These are phyloP conservation scores for Zygoascus hellenicus DNA, from an alignment of 1,139 yeast species.

Conservation along the genomic window DNA sequence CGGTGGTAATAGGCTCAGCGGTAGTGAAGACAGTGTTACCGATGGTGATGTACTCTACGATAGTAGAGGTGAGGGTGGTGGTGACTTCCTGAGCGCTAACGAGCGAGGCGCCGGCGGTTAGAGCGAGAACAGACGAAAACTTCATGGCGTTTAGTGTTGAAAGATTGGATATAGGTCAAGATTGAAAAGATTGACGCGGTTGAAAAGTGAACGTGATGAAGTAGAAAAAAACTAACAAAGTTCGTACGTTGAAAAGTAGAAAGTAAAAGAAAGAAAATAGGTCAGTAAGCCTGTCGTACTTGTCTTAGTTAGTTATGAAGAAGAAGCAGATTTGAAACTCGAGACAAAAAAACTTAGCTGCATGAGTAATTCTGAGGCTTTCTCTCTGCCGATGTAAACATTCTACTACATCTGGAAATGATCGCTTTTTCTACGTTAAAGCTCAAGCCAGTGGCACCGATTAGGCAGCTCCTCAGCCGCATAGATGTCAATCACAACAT, in stretches of 20 bases:
- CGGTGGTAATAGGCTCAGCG: slow-evolving; percentile 16
- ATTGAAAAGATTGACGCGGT: slow-evolving; percentile 10
- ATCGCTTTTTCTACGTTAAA: too few relatives aligned
- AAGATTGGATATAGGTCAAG: not conserved
- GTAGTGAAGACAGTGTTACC: slow-evolving; percentile 15
- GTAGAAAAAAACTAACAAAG: not conserved
- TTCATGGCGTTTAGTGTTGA: slow-evolving; percentile 12
- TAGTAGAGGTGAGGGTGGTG: slow-evolving; percentile 24
- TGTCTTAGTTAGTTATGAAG: too few relatives aligned
- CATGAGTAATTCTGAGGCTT: not conserved
- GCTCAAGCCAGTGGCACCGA: too few relatives aligned
- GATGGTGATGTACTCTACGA: slow-evolving; percentile 24
- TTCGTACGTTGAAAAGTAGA: not conserved
- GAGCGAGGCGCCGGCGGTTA: slow-evolving; percentile 11
- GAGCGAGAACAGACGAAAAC: slow-evolving; percentile 13
- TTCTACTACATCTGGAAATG: slow-evolving; percentile 1
- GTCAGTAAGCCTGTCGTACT: not conserved
- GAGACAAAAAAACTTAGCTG: slow-evolving; percentile 3
- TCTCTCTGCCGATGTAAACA: slow-evolving; percentile 7
- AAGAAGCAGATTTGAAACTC: not conserved
- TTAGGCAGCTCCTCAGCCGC: too few relatives aligned
- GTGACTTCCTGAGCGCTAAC: slow-evolving; percentile 17
- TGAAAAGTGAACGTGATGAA: slow-evolving; percentile 7
- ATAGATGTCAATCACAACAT: too few relatives aligned
- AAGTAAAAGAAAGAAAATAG: not conserved